Base-by-base conservation (phyloP, 129 eudicot species). In the Sambucus nigra region DNA sequence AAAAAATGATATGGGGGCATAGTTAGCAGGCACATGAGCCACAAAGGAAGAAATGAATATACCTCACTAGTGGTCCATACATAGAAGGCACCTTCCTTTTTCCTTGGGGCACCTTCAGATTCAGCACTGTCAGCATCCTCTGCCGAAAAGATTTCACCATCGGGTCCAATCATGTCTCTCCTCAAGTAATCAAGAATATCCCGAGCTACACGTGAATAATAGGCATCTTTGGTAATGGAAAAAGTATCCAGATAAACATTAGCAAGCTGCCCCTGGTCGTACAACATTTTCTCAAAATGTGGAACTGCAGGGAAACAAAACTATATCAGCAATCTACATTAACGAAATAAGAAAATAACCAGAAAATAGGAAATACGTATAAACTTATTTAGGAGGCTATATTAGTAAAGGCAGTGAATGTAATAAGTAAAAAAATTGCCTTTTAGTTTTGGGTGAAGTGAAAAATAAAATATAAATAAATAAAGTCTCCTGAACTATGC, bases 91-190 rank as follows among this genome's bases (percentile, higher is more conserved):
- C 97, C 97, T 76, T 88, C 97, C 62, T 84, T 88, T 60, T 88
- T 88, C 65, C 69, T 58, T 29, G 66, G 25, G 13, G 88, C 69
- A 47, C 71, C 80, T 71, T 88, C 83, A 10, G 64, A 45, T 60
- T 88, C 95, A 33, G 88, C 87, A 65, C 97, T 88, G 72, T 88
- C 97, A 16, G 97, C 97, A 65, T 84, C 97, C 67, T 84, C 97
- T 18, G 97, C 97, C 38, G 97, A 88, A 65, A 69, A 88, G 27
- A 88, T 88, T 41, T 84, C 97, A 19, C 97, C 97, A 23, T 60
- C 31, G 20, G 69, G 76, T 62, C 97, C 97, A 32, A 78, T 73
- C 97, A 88, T 88, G 51, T 84, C 97, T 61, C 97, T 84, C 59
- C 82, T 81, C 72, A 88, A 57, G 63, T 84, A 88, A 73, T 88